A percentile compares a stretch with the other conserved stretches of the same genome.
Conservation (phyloP, 2,329 filamentous ascomycete genomes). For the Teratosphaeria pseudoeucalypti region DNA sequence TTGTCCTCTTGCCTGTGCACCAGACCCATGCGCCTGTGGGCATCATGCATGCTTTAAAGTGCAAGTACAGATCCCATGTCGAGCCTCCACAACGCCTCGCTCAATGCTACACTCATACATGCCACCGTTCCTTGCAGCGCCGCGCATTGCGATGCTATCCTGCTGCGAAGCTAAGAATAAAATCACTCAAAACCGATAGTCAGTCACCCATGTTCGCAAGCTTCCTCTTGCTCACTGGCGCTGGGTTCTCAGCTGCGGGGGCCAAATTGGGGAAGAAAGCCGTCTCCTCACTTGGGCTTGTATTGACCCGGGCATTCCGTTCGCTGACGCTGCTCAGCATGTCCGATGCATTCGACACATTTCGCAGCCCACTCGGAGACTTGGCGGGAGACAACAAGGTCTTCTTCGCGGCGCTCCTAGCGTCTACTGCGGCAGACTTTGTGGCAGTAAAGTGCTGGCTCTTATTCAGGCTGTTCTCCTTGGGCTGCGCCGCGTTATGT, state of each 20-base stretch:
- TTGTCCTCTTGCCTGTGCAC: not conserved
- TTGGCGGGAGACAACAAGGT: constrained; percentile 6
- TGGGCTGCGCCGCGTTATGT: constrained; percentile 5
- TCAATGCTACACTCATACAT: not conserved
- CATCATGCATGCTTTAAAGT: not conserved
- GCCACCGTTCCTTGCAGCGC: not conserved
- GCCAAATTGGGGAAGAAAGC: not conserved
- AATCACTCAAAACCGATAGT: not conserved
- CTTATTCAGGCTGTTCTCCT: constrained; percentile 2
- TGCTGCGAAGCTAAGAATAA: not conserved
- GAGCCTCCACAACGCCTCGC: not conserved
- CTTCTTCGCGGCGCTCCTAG: constrained; percentile 11
- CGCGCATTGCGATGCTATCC: not conserved
- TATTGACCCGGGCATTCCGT: constrained; percentile 14
- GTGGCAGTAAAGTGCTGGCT: constrained; percentile 4
- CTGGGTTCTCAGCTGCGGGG: not conserved
- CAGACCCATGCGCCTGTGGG: not conserved
- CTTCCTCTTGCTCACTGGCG: not conserved
- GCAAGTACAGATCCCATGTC: not conserved
- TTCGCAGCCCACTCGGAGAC: constrained; percentile 19
- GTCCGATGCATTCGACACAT: constrained; percentile 16
- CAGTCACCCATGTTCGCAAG: not conserved
- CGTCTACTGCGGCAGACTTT: constrained; percentile 12
- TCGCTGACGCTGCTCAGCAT: constrained; percentile 8
- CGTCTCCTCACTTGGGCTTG: constrained; percentile 5